phyloP scores from a whole-genome alignment of 345 rosid genomes.

The Dimocarpus longan region DNA sequence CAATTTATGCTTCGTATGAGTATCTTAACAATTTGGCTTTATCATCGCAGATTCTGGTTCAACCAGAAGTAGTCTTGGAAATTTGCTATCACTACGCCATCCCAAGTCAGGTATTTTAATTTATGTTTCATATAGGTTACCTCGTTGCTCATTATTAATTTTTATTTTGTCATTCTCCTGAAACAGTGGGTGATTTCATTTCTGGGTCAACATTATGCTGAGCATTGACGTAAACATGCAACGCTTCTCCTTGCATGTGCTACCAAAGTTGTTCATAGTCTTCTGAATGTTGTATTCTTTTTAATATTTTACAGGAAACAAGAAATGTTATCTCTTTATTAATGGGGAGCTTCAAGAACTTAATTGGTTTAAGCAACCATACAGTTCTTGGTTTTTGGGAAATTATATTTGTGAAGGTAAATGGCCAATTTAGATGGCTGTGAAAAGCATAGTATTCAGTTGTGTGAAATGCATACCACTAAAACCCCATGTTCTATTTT shows the following conservation, averaged over 20 bases:
- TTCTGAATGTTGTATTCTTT: not conserved
- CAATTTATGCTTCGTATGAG: not conserved
- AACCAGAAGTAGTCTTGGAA: slow-evolving; percentile 37
- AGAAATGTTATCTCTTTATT: slow-evolving; percentile 55
- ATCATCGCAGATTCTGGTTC: slow-evolving; percentile 35
- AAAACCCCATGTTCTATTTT: not conserved
- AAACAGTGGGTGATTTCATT: not conserved
- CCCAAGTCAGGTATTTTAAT: slow-evolving; percentile 72
- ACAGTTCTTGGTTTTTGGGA: slow-evolving; percentile 93
- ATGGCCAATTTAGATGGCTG: not conserved
- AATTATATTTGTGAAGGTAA: slow-evolving; percentile 79
- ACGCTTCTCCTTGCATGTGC: not conserved
- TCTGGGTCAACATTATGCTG: not conserved
- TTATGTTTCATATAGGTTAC: not conserved
- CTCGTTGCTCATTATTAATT: not conserved
- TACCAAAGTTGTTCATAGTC: not conserved
- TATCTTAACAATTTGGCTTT: slow-evolving; percentile 6
- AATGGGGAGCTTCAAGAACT: slow-evolving; percentile 71
- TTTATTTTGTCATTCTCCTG: not conserved
- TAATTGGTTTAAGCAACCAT: slow-evolving; percentile 81
- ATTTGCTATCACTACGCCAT: slow-evolving; percentile 64
- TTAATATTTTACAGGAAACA: slow-evolving; percentile 43
- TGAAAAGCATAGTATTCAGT: not conserved
- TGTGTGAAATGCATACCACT: not conserved
- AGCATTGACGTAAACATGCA: no score